These are phyloP conservation scores for Gautieria morchelliformis DNA, from an alignment of 768 basidiomycete genomes.

Conservation along the genomic window DNA sequence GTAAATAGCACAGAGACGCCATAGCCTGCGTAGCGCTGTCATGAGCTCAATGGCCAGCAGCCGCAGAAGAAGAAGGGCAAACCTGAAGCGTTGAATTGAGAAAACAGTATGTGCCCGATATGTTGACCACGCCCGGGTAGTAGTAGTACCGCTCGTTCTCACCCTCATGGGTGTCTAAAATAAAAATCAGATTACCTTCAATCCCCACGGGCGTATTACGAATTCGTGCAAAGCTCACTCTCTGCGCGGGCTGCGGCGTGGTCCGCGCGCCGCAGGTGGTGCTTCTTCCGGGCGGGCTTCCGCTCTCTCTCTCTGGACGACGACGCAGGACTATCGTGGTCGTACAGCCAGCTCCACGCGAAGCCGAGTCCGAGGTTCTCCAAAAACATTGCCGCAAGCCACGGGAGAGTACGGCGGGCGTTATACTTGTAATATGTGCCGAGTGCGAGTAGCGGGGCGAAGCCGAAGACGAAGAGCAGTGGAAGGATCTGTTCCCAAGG, in stretches of 20 bases:
- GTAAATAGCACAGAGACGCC: constrained; percentile 76
- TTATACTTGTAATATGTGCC: background rate
- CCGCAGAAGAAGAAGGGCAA: constrained; percentile 12
- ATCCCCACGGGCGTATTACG: background rate
- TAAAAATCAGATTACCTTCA: too few relatives aligned
- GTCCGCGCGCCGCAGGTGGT: constrained; percentile 37
- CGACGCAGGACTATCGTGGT: constrained; percentile 10
- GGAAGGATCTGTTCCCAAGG: constrained; percentile 7
- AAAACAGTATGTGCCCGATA: constrained; percentile 94
- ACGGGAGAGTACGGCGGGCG: background rate
- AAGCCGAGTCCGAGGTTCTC: constrained; percentile 44
- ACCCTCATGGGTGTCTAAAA: background rate
- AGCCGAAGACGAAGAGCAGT: background rate
- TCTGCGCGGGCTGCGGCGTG: constrained; percentile 30
- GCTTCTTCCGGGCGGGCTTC: constrained; percentile 41
- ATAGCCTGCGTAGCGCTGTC: constrained; percentile 78
- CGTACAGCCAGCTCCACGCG: constrained; percentile 55
- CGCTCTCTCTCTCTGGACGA: constrained; percentile 21
- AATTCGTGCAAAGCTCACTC: background rate
- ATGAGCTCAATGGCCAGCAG: background rate
- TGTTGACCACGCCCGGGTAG: constrained; percentile 90
- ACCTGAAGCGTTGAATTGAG: constrained; percentile 95
- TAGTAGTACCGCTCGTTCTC: constrained; percentile 47
- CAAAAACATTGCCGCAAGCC: constrained; percentile 39
- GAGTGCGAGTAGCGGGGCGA: background rate